Base-by-base conservation (phyloP, 305 asterid species). In the Fraxinus sp. region DNA sequence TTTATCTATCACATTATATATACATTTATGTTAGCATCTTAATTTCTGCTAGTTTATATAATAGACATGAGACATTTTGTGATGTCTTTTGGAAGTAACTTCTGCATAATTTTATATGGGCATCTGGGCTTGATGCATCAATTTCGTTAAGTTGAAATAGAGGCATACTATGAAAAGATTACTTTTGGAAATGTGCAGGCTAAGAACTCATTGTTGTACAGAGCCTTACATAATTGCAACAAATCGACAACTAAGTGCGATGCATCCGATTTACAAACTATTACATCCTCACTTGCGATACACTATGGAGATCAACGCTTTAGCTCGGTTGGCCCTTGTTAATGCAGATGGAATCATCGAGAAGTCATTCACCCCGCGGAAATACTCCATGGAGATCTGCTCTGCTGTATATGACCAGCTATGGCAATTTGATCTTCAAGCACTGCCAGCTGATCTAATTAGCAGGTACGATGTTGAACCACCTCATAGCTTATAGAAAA, bases 211-310 rank as follows among this genome's bases (percentile, higher is more conserved):
- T 82, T 84, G 90, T 66, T 77, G 86, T 85, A 79, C 76, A 2
- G 97, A 92, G 84, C 97, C 97, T 76, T 92, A 91, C 84, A 83
- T 92, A 22, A 91, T 92, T 0, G 91, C 97, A 1, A 68, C 89
- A 1, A 84, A 88, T 78, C 79, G 97, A 78, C 97, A 90, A 78
- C 86, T 92, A 16, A 91, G 97, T 5, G 85, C 90, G 18, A 84
- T 91, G 93, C 97, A 92, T 83, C 97, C 94, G 0, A 89, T 92
- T 35, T 79, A 91, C 26, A 83, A 86, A 73, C 81, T 91, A 30
- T 33, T 92, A 78, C 87, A 80, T 28, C 95, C 97, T 79, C 94
- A 92, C 59, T 78, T 92, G 0, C 87, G 95, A 4, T 92, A 89
- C 91, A 92, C 97, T 5, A 90, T 92, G 94, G 90, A 90, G 89